Percentiles rank a stretch among this genome's conserved stretches.
Evolutionary conservation across 768 basidiomycete genomes (phyloP).

Genomic region (Mycena rosella): DNA sequence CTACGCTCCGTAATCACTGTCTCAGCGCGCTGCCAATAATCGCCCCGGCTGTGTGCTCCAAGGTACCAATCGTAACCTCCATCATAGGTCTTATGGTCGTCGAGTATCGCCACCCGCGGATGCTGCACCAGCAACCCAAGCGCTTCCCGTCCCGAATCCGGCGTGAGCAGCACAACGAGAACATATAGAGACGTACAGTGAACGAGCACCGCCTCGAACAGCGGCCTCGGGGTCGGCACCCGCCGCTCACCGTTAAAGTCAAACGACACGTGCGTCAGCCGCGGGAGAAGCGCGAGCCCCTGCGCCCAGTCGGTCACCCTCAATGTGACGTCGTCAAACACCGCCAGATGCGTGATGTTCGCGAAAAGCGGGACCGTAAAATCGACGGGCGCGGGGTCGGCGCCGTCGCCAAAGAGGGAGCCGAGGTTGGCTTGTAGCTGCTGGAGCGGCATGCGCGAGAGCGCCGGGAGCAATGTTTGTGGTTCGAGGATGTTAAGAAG

Average conservation of each 20-base stretch:
- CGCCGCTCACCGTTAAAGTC: neutral
- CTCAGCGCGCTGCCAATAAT: neutral
- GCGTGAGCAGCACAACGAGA: neutral
- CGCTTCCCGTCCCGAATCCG: neutral
- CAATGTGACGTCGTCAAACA: neutral
- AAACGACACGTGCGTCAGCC: conserved; percentile 2
- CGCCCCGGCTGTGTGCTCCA: neutral
- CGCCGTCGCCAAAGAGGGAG: neutral
- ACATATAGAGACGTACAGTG: neutral
- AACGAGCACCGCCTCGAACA: neutral
- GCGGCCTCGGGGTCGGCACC: neutral
- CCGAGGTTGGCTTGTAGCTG: conserved; percentile 3
- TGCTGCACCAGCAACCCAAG: neutral
- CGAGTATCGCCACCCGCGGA: neutral
- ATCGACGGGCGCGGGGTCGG: neutral
- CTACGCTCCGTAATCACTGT: neutral
- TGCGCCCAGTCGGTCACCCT: neutral
- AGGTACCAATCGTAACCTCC: neutral
- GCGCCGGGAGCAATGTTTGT: neutral
- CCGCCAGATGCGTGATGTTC: neutral
- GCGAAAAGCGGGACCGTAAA: neutral
- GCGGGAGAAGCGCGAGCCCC: neutral
- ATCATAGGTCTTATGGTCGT: neutral
- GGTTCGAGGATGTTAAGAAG: neutral
- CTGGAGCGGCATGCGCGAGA: neutral